Base-by-base conservation (phyloP, 1,139 yeast genomes). In the Candida tetrigidarum region DNA sequence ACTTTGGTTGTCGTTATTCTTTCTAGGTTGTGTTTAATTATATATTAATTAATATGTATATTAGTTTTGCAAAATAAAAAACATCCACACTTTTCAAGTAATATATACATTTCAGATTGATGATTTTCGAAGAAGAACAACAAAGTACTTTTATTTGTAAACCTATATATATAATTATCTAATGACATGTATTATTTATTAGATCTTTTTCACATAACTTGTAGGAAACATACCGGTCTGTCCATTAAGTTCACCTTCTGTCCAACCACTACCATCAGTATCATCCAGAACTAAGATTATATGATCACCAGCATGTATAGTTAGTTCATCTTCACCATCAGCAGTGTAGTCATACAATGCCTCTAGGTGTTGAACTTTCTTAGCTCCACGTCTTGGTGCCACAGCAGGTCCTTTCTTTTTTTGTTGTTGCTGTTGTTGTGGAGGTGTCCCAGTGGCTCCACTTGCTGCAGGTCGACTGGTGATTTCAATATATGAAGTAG, bases 181-280 rank as follows among this genome's bases (percentile, higher is more conserved):
- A 15, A n/a, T n/a, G n/a, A n/a, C n/a, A n/a, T n/a, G n/a, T n/a
- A n/a, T n/a, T n/a, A n/a, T n/a, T 12, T 25, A 36, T 41, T 64
- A 67, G 25, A 74, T 49, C 47, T 63, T 69, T 50, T 63, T 69
- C 6, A 77, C 87, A 61, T 91, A 92, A 50, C 87, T 75, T 0
- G 95, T 84, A 5, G 98, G 98, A 65, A 92, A 87, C 52, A 89
- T 64, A 1, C 97, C 97, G 37, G 71, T 74, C 27, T 54, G 56
- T 0, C 96, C 97, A 55, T 84, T 76, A 14, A 86, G 54, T 59
- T 88, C 96, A 8, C 98, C 99, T 55, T 85, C 89, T 1, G 97
- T 91, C 99, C 99, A 93, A 0, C 99, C 99, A 51, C 86, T 85
- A 5, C 96, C 97, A 47, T 85, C 86, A 50, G 89, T 93, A 39